Base-by-base conservation (phyloP, 495 filamentous ascomycete genomes). In the Trichoderma erinaceum region DNA sequence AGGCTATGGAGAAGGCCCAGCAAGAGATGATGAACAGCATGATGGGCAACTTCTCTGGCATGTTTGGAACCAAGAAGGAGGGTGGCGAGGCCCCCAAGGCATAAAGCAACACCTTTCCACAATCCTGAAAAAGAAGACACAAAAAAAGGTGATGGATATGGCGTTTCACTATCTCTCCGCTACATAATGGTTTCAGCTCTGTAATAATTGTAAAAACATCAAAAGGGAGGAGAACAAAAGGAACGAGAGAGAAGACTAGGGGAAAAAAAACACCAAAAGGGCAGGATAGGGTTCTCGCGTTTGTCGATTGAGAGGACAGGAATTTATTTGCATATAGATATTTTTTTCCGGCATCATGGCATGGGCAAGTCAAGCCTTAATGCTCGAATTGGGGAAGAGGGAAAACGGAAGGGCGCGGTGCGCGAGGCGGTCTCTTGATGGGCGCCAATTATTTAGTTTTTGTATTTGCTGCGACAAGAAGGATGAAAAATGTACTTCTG, bases 11-110 rank as follows among this genome's bases (percentile, higher is more conserved):
- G 84, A 93, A 90, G 83, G 82, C 86, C 68, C 88, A 89, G 71
- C 90, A 96, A 70, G 92, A 96, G 79, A 88, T 88, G 76, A 95
- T 97, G 91, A 90, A 91, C 79, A 89, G 83, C 72, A 96, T 86
- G 82, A 83, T 82, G 74, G 77, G 76, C 35, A 81, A 78, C 65
- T 82, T 86, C 65, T 73, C 74, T 8, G 76, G 77, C 67, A 84
- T 81, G 79, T 85, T 86, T 71, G n/a, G 70, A n/a, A 65, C 72
- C 41, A 48, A 71, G 13, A 71, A 72, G 38, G 66, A 64, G 43
- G 68, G 64, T 21, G 72, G 66, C 2, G 58, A 50, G 32, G 13
- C 66, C 41, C 38, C 56, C 50, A 69, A 70, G 23, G 25, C 68
- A 10, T 61, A 12, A 61, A 10, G 16, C 50, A 16, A 6, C n/a